phyloP scores from a whole-genome alignment of 2,329 filamentous ascomycete genomes.

The Talaromyces islandicus region DNA sequence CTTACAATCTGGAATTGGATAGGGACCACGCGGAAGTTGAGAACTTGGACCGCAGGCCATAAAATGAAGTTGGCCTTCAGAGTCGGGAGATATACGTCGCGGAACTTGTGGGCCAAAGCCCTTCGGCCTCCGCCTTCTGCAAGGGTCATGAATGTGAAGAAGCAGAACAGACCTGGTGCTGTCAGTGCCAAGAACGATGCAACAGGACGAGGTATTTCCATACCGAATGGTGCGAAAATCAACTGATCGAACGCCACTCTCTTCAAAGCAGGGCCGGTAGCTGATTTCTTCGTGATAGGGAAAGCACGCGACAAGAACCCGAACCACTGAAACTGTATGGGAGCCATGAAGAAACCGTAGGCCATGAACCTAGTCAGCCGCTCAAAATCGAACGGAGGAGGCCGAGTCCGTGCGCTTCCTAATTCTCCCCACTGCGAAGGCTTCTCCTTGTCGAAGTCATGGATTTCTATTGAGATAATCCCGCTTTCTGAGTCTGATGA shows the following conservation, averaged over 20 bases:
- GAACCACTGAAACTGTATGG: conserved; percentile 94
- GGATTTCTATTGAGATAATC: conserved; percentile 76
- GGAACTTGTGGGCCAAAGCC: conserved; percentile 75
- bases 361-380: conserved; percentile 91
- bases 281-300: conserved; percentile 71
- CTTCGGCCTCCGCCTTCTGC: conserved; percentile 84
- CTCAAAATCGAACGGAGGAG: conserved; percentile 92
- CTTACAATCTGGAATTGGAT: conserved; percentile 94
- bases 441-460: conserved; percentile 78
- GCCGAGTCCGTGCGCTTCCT: conserved; percentile 56
- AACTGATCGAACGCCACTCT: conserved; percentile 89
- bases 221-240: conserved; percentile 82
- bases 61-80: conserved; percentile 93
- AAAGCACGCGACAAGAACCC: conserved; percentile 74
- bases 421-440: conserved; percentile 60
- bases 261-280: conserved; percentile 75
- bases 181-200: background rate
- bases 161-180: conserved; percentile 62
- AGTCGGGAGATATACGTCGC: conserved; percentile 88
- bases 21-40: conserved; percentile 94
- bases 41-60: conserved; percentile 91
- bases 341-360: conserved; percentile 94
- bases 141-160: conserved; percentile 95
- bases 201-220: conserved; percentile 16
- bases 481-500: conserved; percentile 54